Evolutionary conservation across 495 filamentous ascomycete species (phyloP).

Genomic region (Aspergillus saccharolyticus): DNA sequence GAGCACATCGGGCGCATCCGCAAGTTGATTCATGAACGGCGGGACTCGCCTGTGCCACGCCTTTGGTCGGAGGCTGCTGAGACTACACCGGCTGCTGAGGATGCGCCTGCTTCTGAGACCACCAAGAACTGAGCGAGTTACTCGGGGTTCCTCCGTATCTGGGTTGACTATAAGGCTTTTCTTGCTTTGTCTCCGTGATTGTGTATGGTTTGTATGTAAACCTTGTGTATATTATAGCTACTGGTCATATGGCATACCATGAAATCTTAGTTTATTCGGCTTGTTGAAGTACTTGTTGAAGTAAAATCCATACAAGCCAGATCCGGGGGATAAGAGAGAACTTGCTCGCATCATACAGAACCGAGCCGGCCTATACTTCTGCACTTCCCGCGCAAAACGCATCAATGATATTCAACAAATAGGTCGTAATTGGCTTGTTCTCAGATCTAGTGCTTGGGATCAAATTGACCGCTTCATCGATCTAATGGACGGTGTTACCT

Average conservation of each 20-base stretch:
- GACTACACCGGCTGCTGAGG: neutral
- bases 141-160: no score
- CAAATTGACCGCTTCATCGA: neutral
- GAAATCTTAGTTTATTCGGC: neutral
- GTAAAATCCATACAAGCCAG: no score
- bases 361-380: neutral
- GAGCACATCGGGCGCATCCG: conserved; percentile 24
- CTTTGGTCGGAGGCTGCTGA: neutral
- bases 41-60: neutral
- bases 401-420: no score
- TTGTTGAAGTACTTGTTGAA: neutral
- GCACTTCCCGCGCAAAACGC: no score
- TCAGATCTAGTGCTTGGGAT: no score
- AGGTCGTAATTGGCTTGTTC: no score
- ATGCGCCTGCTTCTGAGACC: neutral
- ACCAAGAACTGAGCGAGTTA: neutral
- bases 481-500: neutral
- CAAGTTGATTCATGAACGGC: conserved; percentile 12
- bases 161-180: neutral
- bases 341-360: neutral
- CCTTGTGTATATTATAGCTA: neutral
- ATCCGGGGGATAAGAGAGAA: neutral
- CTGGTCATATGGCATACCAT: neutral
- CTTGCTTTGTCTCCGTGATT: neutral
- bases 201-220: neutral